Percentiles rank a stretch among this genome's conserved stretches.
These are phyloP conservation scores for Verruconis gallopava DNA, from an alignment of 2,329 filamentous ascomycete species.

Conservation along the genomic window DNA sequence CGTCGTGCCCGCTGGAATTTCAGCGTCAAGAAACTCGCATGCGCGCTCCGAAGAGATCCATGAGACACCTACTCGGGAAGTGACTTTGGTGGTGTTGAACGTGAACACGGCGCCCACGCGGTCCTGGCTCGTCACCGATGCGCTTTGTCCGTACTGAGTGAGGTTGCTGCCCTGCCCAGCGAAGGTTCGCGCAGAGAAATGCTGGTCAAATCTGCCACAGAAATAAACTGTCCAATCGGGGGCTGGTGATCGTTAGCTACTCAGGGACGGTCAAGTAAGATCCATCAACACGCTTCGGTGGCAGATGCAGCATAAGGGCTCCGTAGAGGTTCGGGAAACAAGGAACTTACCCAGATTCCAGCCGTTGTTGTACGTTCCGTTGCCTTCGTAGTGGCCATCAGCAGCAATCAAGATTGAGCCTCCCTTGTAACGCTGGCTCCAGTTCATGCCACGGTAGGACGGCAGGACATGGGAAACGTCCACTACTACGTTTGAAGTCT, in stretches of 20 bases:
- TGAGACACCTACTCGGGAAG: constrained; percentile 52
- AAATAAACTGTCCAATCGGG: constrained; percentile 51
- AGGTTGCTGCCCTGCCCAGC: constrained; percentile 16
- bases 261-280: too few relatives aligned
- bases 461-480: constrained; percentile 53
- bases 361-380: constrained; percentile 51
- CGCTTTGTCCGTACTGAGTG: constrained; percentile 15
- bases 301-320: too few relatives aligned
- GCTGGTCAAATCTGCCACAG: constrained; percentile 46
- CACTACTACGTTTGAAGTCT: constrained; percentile 38
- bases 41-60: constrained; percentile 52
- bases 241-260: constrained; percentile 20
- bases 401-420: constrained; percentile 42
- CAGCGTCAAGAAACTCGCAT: constrained; percentile 43
- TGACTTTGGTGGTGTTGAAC: constrained; percentile 35
- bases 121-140: constrained; percentile 18
- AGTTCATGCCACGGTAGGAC: constrained; percentile 46
- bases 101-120: constrained; percentile 38
- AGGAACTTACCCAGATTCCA: constrained; percentile 40
- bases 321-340: background rate
- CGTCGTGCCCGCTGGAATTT: constrained; percentile 38
- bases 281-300: too few relatives aligned
- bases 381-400: constrained; percentile 45
- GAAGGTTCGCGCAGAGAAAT: constrained; percentile 20
- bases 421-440: constrained; percentile 50